Evolutionary conservation across 2,329 filamentous ascomycete species (phyloP).

Genomic region (Annulohypoxylon truncatum): DNA sequence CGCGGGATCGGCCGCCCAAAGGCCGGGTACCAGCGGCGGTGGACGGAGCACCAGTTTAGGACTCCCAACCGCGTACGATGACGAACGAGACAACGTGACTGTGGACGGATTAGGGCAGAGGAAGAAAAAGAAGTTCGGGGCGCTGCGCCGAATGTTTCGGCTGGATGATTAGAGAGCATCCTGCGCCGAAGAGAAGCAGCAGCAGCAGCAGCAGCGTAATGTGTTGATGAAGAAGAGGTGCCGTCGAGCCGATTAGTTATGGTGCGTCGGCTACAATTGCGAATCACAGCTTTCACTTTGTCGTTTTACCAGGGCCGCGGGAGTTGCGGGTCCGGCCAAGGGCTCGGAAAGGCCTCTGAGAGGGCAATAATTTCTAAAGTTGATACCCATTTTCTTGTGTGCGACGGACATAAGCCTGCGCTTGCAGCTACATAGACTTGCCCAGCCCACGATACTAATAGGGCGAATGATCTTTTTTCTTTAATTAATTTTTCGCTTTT

Average conservation of each 20-base stretch:
- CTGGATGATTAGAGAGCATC: constrained; percentile 60
- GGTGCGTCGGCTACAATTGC: constrained; percentile 23
- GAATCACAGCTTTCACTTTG: constrained; percentile 32
- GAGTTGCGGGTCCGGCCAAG: constrained; percentile 29
- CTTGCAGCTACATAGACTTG: constrained; percentile 31
- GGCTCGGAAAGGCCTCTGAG: constrained; percentile 21
- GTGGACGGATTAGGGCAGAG: constrained; percentile 31
- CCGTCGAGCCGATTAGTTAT: constrained; percentile 27
- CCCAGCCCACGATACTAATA: constrained; percentile 30
- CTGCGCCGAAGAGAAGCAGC: constrained; percentile 18
- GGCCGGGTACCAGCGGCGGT: constrained; percentile 33
- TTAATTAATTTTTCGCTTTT: background rate
- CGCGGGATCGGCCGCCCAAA: constrained; percentile 18
- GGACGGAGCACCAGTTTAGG: constrained; percentile 48
- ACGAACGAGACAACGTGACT: constrained; percentile 29
- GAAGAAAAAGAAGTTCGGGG: constrained; percentile 66
- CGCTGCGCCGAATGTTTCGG: constrained; percentile 67
- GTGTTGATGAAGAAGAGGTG: constrained; percentile 42
- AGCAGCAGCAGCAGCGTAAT: constrained; percentile 35
- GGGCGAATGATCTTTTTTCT: constrained; percentile 21
- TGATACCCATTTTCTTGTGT: constrained; percentile 36
- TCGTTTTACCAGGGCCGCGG: constrained; percentile 19
- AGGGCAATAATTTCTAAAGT: constrained; percentile 33
- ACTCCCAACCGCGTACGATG: constrained; percentile 48
- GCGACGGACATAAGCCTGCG: constrained; percentile 32